Conservation (phyloP, 345 rosid species). For the Salix viminalis region DNA sequence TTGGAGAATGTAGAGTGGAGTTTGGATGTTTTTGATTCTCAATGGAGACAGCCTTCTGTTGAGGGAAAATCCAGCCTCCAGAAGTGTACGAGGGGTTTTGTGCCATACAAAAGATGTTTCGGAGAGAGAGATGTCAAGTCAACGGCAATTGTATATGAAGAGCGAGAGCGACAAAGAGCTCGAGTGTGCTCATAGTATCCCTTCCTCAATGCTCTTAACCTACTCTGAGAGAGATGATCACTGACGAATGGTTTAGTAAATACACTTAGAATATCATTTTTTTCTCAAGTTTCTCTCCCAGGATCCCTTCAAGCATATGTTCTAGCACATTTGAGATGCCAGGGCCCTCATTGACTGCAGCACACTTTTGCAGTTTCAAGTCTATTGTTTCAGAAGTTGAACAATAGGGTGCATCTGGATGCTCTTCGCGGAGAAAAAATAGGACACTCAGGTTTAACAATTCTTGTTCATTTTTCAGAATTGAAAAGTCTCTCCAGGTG, state of each 20-base stretch:
- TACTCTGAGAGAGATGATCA: neutral
- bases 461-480: neutral
- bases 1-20: conserved; percentile 33
- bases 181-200: conserved; percentile 42
- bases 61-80: conserved; percentile 4
- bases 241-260: neutral
- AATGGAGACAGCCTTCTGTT: conserved; percentile 13
- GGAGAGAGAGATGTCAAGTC: conserved; percentile 48
- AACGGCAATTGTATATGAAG: conserved; percentile 31
- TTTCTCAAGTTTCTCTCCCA: neutral
- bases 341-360: neutral
- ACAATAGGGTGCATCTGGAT: neutral
- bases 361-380: neutral
- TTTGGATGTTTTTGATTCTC: conserved; percentile 36
- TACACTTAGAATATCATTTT: neutral
- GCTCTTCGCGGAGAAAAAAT: neutral
- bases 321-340: neutral
- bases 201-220: neutral
- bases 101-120: conserved; percentile 71
- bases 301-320: neutral
- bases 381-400: neutral
- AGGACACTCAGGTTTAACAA: neutral
- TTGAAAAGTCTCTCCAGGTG: neutral
- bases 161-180: conserved; percentile 41
- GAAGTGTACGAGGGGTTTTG: conserved; percentile 37